phyloP scores from a whole-genome alignment of 1,139 yeast species.

The Suhomyces choctaworum region DNA sequence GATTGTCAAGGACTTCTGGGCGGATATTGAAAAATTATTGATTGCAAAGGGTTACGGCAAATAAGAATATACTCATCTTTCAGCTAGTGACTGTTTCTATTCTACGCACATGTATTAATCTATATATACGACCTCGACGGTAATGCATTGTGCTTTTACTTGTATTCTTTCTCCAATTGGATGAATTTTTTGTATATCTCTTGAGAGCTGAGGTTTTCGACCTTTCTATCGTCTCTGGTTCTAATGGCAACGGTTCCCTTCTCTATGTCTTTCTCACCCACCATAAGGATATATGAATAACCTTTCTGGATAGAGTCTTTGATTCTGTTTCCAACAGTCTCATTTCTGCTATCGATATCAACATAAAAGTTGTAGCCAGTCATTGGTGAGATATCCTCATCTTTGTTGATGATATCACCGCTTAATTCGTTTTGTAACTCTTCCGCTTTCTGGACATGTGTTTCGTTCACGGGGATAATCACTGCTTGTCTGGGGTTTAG shows the following conservation, averaged over 20 bases:
- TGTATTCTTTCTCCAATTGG: constrained; percentile 48
- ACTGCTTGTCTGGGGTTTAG: constrained; percentile 91
- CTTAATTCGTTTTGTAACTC: constrained; percentile 48
- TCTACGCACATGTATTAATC: constrained; percentile 6
- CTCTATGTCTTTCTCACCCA: constrained; percentile 84
- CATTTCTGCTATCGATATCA: constrained; percentile 72
- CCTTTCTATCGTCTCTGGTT: constrained; percentile 54
- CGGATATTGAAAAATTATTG: constrained; percentile 62
- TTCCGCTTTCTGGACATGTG: constrained; percentile 57
- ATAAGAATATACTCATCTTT: background rate
- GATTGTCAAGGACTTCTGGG: constrained; percentile 85
- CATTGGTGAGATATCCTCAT: constrained; percentile 46
- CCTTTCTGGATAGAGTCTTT: constrained; percentile 77
- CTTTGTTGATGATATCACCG: constrained; percentile 44
- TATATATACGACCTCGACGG: background rate
- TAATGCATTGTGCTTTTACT: constrained; percentile 13
- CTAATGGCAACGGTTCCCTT: constrained; percentile 66
- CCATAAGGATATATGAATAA: constrained; percentile 74
- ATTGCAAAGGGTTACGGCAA: constrained; percentile 44
- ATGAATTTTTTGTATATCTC: constrained; percentile 53
- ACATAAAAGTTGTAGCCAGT: constrained; percentile 67
- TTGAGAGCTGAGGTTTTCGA: constrained; percentile 43
- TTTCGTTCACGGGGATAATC: constrained; percentile 73
- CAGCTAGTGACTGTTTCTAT: background rate
- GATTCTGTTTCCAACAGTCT: constrained; percentile 78